Evolutionary conservation across 1,284 basidiomycete species (phyloP).

Genomic region (Rhodofomes roseus): DNA sequence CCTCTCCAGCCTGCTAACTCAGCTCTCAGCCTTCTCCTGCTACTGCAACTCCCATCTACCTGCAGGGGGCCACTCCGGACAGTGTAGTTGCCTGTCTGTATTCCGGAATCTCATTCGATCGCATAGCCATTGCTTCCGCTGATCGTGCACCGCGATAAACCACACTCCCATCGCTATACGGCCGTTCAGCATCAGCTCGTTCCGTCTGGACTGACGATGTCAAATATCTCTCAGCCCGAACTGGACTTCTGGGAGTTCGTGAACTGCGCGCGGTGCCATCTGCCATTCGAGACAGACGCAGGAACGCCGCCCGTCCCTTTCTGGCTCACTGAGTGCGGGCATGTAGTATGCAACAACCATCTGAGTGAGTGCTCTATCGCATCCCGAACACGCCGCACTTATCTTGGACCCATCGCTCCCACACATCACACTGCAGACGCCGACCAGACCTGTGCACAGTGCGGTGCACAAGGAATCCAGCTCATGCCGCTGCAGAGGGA

Average conservation of each 20-base stretch:
- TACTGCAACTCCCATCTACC: background rate
- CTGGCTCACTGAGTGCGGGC: constrained; percentile 82
- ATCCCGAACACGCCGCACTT: background rate
- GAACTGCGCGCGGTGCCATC: constrained; percentile 60
- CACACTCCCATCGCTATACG: background rate
- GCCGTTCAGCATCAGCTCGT: background rate
- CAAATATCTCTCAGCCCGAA: constrained; percentile 17
- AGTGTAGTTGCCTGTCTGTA: background rate
- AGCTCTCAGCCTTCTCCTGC: background rate
- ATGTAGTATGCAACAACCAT: constrained; percentile 78
- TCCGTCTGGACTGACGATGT: constrained; percentile 10
- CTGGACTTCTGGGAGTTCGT: constrained; percentile 80
- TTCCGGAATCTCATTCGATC: background rate
- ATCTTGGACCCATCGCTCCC: constrained; percentile 4
- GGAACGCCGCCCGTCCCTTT: constrained; percentile 61
- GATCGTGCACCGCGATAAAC: background rate
- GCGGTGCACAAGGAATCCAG: constrained; percentile 59
- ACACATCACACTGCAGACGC: constrained; percentile 39
- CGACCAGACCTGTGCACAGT: constrained; percentile 68
- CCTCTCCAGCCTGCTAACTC: no score
- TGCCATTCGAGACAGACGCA: constrained; percentile 50
- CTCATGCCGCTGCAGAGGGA: constrained; percentile 68
- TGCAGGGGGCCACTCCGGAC: background rate
- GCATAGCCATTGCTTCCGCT: background rate
- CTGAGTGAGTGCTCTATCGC: constrained; percentile 52